phyloP scores from a whole-genome alignment of 352 stramenopile species.

The Peronospora farinosa region DNA sequence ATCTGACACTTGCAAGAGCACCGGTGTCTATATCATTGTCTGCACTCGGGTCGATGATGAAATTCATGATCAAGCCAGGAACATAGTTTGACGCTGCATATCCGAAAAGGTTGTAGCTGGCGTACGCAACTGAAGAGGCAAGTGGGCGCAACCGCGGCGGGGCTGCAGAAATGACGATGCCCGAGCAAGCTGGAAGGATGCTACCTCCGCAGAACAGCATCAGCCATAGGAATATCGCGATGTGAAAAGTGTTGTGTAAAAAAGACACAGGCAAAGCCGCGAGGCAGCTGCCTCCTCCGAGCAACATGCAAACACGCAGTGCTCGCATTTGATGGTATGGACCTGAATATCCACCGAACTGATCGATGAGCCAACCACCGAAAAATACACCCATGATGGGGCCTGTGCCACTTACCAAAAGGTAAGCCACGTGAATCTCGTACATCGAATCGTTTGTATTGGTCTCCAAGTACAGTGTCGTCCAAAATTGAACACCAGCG shows the following conservation, averaged over 20 bases:
- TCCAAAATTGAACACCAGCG: conserved; percentile 78
- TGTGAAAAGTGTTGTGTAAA: conserved; percentile 53
- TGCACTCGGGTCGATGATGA: conserved; percentile 50
- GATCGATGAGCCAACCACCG: conserved; percentile 76
- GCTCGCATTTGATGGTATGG: conserved; percentile 59
- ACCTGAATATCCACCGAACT: conserved; percentile 67
- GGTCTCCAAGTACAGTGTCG: conserved; percentile 75
- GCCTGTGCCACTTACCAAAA: conserved; percentile 68
- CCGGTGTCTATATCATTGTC: conserved; percentile 21
- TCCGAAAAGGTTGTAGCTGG: conserved; percentile 82
- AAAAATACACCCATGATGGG: conserved; percentile 85
- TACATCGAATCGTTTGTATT: conserved; percentile 75
- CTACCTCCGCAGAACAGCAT: conserved; percentile 80
- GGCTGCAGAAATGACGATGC: conserved; percentile 76
- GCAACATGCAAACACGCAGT: conserved; percentile 63
- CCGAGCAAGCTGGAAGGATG: conserved; percentile 70
- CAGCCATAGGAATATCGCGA: conserved; percentile 69
- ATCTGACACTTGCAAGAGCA: conserved; percentile 13
- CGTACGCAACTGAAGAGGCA: conserved; percentile 73
- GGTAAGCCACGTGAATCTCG: conserved; percentile 66
- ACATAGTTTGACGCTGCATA: conserved; percentile 83
- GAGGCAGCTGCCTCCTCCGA: conserved; percentile 44
- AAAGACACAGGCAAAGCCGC: conserved; percentile 62
- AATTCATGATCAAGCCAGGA: conserved; percentile 75
- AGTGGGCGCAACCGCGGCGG: conserved; percentile 56